Base-by-base conservation (phyloP, 2,329 filamentous ascomycete species). In the Fusarium armeniacum region DNA sequence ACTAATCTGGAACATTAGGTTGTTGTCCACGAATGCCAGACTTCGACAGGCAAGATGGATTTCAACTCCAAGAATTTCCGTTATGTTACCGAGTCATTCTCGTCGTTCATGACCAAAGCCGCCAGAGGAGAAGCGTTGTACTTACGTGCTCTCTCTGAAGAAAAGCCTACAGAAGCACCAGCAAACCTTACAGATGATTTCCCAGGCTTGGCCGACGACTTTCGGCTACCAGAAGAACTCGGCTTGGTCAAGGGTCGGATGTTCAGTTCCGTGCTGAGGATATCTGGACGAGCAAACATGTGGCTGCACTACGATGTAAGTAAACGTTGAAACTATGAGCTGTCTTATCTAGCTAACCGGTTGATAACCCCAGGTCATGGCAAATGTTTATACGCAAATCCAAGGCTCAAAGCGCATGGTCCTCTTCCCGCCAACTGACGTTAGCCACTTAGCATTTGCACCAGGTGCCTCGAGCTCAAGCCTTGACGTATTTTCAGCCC, bases 271-370 rank as follows among this genome's bases (percentile, higher is more conserved):
- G 90, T 94, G 0, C 80, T 97, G 26, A 87, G 93, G 22, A 89
- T 97, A 63, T 95, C 92, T 6, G 93, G 93, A 1, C 88, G 88
- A 3, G 91, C 95, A 13, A 91, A 90, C 41, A 92, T 97, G 87
- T 97, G 94, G 94, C 83, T 97, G 33, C 93, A 97, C 79, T 97
- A 96, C 81, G 93, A 97, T 80, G 90, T 91, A 77, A 80, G 84
- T 78, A 43, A n/a, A 30, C 24, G 38, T 51, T 41, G 36, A 55
- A 13, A 36, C 22, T 33, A 49, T 22, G 32, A 51, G 24, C 32
- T 47, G 22, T 28, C 35, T n/a, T 22, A 20, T 49, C 49, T 54
- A 16, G 32, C 54, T 65, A 44, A 38, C 36, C 47, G 32, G 35
- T 50, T 40, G 38, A 57, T 30, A 50, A 46, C 68, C 36, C 50